Evolutionary conservation across 2,329 filamentous ascomycete species (phyloP).

Genomic region (Thelonectria blattea): DNA sequence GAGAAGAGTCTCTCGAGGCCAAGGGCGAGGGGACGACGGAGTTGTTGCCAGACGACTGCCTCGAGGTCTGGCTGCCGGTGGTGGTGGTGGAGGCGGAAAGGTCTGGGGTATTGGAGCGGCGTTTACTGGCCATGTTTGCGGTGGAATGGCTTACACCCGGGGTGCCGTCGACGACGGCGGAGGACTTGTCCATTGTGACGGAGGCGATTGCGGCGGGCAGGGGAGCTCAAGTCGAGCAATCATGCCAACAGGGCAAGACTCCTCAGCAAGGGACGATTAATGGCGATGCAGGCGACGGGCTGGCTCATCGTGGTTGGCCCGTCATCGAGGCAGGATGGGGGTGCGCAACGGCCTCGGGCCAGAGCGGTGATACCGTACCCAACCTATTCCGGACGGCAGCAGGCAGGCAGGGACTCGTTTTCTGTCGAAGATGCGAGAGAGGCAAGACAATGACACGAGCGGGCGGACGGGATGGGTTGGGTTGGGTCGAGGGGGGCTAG

Average conservation of each 20-base stretch:
- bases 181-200: constrained; percentile 46
- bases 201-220: constrained; percentile 33
- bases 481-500: constrained; percentile 29
- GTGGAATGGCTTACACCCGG: constrained; percentile 30
- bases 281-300: constrained; percentile 36
- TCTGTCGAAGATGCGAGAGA: constrained; percentile 21
- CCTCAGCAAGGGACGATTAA: constrained; percentile 40
- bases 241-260: constrained; percentile 43
- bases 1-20: constrained; percentile 55
- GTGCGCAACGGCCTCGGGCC: constrained; percentile 29
- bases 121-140: constrained; percentile 28
- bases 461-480: constrained; percentile 33
- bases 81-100: constrained; percentile 34
- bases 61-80: constrained; percentile 42
- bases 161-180: constrained; percentile 37
- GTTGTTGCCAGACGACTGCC: constrained; percentile 46
- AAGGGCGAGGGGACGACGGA: constrained; percentile 46
- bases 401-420: too few relatives aligned
- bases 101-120: constrained; percentile 34
- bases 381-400: constrained; percentile 40
- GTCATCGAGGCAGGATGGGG: constrained; percentile 39
- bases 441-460: constrained; percentile 32
- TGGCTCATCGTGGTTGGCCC: constrained; percentile 46
- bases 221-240: constrained; percentile 40
- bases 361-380: constrained; percentile 31